Base-by-base conservation (phyloP, 2,329 filamentous ascomycete genomes). In the Rhexocercosporidium sp. region DNA sequence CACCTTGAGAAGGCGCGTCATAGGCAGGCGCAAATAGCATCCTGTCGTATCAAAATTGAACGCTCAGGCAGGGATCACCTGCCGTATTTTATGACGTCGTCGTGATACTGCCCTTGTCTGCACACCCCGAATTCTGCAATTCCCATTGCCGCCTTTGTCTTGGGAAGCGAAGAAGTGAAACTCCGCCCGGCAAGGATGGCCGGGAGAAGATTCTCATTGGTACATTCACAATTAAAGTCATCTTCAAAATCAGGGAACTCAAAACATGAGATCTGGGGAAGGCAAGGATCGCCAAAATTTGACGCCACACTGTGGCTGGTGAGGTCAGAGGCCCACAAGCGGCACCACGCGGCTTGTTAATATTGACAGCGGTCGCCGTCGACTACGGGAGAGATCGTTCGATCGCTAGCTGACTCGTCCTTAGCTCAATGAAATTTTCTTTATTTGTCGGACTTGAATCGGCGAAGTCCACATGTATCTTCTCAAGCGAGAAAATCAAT, bases 221-320 rank as follows among this genome's bases (percentile, higher is more conserved):
- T 39, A 60, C 39, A 11, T 7, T 20, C 41, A 60, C 39, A 46
- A 39, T 41, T 11, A 46, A 60, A 54, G 56, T 46, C 34, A 25
- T 22, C 3, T 44, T 41, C 9, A 34, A 44, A 53, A 34, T 53
- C 60, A 66, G 31, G 39, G 59, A 53, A 57, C 9, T 27, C 22
- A 22, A 62, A 47, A 54, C 4, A 22, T 25, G 34, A 54, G 27
- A 44, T 51, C 56, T 59, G 60, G 53, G 60, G 47, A 14, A 25
- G 44, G 37, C 3, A 62, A 56, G 34, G 60, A 66, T 63, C 51
- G 39, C 12, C 53, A 54, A 22, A 25, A 18, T 4, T 37, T 20
- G n/a, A n/a, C 64, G 59, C 63, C 63, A 61, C 63, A 61, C 37
- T 63, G 65, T 66, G 65, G 65, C 65, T 66, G 60, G 60, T 66